Conservation (phyloP, 176 grass and related monocot species). For the Areca catechu region DNA sequence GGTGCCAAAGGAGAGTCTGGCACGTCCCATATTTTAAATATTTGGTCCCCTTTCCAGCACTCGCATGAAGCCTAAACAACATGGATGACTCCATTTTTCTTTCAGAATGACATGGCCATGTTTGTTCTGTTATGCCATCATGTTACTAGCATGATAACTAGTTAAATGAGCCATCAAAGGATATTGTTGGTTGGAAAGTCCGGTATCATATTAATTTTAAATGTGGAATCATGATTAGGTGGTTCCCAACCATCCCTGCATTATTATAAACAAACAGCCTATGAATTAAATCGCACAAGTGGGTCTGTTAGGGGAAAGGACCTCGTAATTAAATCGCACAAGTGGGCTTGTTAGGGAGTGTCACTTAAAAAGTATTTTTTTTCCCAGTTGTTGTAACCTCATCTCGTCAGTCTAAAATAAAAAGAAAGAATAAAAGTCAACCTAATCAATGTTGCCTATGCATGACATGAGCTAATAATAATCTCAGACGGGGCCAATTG, state of each 20-base stretch:
- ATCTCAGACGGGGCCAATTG: no score
- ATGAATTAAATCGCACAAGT: background rate
- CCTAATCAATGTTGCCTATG: no score
- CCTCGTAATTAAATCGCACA: background rate
- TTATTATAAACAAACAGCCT: background rate
- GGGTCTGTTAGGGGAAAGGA: background rate
- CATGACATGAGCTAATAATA: no score
- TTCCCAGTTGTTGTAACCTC: background rate
- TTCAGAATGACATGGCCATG: background rate
- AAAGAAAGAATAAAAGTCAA: no score
- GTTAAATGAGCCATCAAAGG: background rate
- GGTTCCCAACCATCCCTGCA: background rate
- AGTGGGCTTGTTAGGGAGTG: background rate
- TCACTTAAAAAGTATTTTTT: no score
- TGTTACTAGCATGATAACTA: background rate
- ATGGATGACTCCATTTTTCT: background rate
- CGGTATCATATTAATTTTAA: background rate
- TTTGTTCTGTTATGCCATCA: constrained; percentile 1
- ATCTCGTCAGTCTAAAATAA: background rate
- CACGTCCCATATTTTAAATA: background rate
- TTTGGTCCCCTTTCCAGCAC: background rate
- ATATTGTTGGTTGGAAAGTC: no score
- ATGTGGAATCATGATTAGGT: background rate
- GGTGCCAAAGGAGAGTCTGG: background rate
- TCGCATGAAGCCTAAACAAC: background rate